phyloP scores from a whole-genome alignment of 2,329 filamentous ascomycete species.

The Seiridium unicorne region DNA sequence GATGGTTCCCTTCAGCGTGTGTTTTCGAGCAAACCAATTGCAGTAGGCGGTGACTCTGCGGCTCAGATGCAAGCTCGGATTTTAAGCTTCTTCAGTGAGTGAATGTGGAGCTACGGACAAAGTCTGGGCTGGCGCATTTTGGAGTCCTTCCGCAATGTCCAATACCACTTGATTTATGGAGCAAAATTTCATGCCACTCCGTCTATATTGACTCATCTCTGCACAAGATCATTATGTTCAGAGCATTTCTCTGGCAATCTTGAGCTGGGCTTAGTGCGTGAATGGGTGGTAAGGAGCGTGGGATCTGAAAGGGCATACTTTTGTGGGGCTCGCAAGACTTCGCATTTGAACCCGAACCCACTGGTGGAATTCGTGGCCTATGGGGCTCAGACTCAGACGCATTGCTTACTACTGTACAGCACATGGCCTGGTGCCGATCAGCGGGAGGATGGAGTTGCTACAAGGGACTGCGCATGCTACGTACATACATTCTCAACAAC shows the following conservation, averaged over 20 bases:
- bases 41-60: constrained; percentile 1
- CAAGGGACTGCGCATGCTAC: no score
- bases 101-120: background rate
- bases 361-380: background rate
- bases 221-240: no score
- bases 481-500: no score
- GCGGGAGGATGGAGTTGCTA: no score
- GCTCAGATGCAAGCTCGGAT: background rate
- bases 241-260: no score
- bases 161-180: no score
- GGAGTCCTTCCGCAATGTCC: no score
- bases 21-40: background rate
- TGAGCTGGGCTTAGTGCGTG: no score
- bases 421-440: background rate
- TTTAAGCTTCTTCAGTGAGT: background rate
- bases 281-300: no score
- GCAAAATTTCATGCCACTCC: no score
- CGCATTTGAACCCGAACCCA: background rate
- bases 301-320: background rate
- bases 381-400: background rate
- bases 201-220: no score
- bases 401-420: background rate
- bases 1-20: background rate
- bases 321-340: background rate
- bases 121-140: no score